Evolutionary conservation across 2,329 filamentous ascomycete genomes (phyloP).

Genomic region (Penicillium griseofulvum): DNA sequence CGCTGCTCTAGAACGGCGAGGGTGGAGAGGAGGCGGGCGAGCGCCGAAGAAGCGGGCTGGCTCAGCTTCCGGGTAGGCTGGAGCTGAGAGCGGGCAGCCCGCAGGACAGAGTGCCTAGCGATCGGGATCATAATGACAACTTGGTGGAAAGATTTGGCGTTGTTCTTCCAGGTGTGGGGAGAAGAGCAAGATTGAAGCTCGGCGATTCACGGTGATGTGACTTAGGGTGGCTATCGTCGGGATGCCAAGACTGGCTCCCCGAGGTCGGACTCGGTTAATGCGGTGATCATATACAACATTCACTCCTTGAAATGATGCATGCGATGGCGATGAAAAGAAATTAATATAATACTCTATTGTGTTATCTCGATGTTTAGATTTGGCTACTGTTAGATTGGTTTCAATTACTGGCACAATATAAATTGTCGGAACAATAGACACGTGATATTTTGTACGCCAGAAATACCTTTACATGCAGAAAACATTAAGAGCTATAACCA

Average conservation of each 20-base stretch:
- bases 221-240: conserved; percentile 35
- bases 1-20: conserved; percentile 90
- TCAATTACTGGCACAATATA: neutral
- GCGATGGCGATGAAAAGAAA: neutral
- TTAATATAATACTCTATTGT: neutral
- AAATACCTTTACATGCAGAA: conserved; percentile 34
- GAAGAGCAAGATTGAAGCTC: conserved; percentile 22
- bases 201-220: conserved; percentile 27
- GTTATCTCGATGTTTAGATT: neutral
- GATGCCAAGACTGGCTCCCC: conserved; percentile 35
- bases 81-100: conserved; percentile 48
- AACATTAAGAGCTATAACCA: conserved; percentile 30
- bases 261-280: conserved; percentile 38
- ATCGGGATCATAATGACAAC: conserved; percentile 33
- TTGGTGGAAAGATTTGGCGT: conserved; percentile 4
- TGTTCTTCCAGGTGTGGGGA: conserved; percentile 10
- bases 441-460: conserved; percentile 34
- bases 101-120: conserved; percentile 41
- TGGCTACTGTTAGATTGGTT: neutral
- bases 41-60: conserved; percentile 53
- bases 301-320: conserved; percentile 1
- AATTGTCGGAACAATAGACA: conserved; percentile 23
- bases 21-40: conserved; percentile 74
- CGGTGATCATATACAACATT: conserved; percentile 16
- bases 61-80: conserved; percentile 39